Conservation (phyloP, 495 filamentous ascomycete genomes). For the Neurospora hispaniola region DNA sequence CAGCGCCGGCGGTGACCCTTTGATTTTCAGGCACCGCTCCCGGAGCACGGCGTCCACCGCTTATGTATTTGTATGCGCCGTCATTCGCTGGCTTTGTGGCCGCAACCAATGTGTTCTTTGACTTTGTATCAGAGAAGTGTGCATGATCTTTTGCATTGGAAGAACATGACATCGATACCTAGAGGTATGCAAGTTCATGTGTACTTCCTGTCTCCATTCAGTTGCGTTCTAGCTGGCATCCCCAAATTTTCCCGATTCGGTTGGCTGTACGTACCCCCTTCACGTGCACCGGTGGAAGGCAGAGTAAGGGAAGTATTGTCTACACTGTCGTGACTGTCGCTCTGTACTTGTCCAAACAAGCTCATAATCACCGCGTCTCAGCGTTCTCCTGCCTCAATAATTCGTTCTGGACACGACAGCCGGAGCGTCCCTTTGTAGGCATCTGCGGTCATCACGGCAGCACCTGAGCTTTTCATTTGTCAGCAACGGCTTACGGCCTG, state of each 20-base stretch:
- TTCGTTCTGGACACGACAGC: background rate
- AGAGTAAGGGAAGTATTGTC: too few relatives aligned
- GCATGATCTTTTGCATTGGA: background rate
- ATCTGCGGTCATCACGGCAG: background rate
- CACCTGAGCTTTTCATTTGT: background rate
- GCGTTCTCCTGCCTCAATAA: background rate
- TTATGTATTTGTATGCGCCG: background rate
- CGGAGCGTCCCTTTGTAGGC: background rate
- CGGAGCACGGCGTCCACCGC: background rate
- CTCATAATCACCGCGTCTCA: background rate
- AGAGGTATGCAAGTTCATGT: background rate
- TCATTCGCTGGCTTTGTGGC: background rate
- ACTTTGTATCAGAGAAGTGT: background rate
- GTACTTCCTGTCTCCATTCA: background rate
- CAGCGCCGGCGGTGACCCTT: background rate
- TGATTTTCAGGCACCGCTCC: background rate
- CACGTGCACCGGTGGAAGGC: background rate
- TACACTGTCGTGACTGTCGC: too few relatives aligned
- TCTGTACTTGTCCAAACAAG: too few relatives aligned
- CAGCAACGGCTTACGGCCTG: background rate
- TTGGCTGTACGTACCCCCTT: background rate
- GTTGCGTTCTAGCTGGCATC: background rate
- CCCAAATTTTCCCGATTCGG: background rate
- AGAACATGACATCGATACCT: background rate
- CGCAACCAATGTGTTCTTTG: background rate